Conservation (phyloP, 176 grass and related monocot genomes). For the Luzula sylvatica region DNA sequence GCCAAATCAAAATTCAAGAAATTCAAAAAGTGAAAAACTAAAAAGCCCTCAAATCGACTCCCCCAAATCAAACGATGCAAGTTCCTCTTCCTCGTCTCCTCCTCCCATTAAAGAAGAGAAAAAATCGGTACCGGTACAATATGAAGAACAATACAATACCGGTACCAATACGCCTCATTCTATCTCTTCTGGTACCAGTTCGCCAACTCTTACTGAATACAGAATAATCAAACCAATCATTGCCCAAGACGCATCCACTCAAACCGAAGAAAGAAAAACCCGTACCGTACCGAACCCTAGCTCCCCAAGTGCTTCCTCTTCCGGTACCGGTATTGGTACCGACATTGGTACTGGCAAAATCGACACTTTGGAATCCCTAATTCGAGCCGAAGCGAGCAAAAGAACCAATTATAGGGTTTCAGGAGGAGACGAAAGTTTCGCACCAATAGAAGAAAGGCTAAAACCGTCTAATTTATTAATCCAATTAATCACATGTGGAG, state of each 20-base stretch:
- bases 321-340: not conserved
- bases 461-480: slow-evolving; percentile 84
- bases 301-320: slow-evolving; percentile 5
- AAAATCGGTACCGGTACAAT: not conserved
- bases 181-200: slow-evolving; percentile 45
- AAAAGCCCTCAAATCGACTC: slow-evolving; percentile 17
- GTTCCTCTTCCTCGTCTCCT: slow-evolving; percentile 20
- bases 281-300: not conserved
- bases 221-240: slow-evolving; percentile 42
- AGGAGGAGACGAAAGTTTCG: slow-evolving; percentile 51
- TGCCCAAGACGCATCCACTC: slow-evolving; percentile 77
- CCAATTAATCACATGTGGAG: slow-evolving; percentile 83
- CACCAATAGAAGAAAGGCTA: slow-evolving; percentile 35
- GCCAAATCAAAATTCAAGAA: slow-evolving; percentile 6
- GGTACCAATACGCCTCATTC: slow-evolving; percentile 14
- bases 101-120: slow-evolving; percentile 16
- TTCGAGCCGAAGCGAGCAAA: slow-evolving; percentile 67
- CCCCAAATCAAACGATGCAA: slow-evolving; percentile 22
- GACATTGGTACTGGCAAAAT: slow-evolving; percentile 27
- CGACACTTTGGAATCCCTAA: slow-evolving; percentile 87
- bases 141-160: not conserved
- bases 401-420: slow-evolving; percentile 41
- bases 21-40: slow-evolving; percentile 15
- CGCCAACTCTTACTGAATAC: slow-evolving; percentile 41
- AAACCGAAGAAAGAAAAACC: slow-evolving; percentile 49